These are phyloP conservation scores for Chalciporus sp. DNA, from an alignment of 1,284 basidiomycete species.

Conservation along the genomic window DNA sequence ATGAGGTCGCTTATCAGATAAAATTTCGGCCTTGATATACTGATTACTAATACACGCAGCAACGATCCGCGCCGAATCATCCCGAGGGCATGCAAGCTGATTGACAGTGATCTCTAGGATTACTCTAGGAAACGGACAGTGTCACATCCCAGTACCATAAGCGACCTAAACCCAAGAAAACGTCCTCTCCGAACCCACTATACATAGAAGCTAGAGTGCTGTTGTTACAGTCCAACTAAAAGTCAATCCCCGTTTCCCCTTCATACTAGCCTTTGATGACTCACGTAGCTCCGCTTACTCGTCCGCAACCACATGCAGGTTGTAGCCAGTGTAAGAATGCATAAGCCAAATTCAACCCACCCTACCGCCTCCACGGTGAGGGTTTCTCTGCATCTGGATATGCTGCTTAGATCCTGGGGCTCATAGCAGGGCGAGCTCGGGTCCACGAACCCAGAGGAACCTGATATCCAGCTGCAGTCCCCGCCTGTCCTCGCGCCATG, in stretches of 20 bases:
- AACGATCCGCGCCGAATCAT: background rate
- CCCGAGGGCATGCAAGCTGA: too few relatives aligned
- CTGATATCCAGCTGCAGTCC: constrained; percentile 53
- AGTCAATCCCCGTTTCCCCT: constrained; percentile 21
- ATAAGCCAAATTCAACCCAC: constrained; percentile 76
- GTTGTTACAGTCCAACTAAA: constrained; percentile 17
- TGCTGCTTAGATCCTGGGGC: constrained; percentile 24
- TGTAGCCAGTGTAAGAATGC: constrained; percentile 54
- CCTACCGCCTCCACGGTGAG: constrained; percentile 72
- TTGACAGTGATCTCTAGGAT: too few relatives aligned
- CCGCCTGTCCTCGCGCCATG: constrained; percentile 59
- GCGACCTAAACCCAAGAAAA: constrained; percentile 20
- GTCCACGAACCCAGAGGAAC: constrained; percentile 50
- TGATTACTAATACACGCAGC: background rate
- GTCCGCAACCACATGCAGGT: constrained; percentile 65
- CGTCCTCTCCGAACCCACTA: constrained; percentile 9
- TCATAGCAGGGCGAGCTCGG: constrained; percentile 23
- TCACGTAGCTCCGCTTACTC: constrained; percentile 46
- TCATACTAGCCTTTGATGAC: constrained; percentile 43
- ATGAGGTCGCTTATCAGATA: constrained; percentile 28
- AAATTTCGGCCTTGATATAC: constrained; percentile 8
- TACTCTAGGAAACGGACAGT: background rate
- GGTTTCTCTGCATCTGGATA: constrained; percentile 63
- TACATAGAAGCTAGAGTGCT: constrained; percentile 39
- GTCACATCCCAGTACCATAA: background rate